phyloP scores from a whole-genome alignment of 2,329 filamentous ascomycete genomes.

The Xylariaceae sp. region DNA sequence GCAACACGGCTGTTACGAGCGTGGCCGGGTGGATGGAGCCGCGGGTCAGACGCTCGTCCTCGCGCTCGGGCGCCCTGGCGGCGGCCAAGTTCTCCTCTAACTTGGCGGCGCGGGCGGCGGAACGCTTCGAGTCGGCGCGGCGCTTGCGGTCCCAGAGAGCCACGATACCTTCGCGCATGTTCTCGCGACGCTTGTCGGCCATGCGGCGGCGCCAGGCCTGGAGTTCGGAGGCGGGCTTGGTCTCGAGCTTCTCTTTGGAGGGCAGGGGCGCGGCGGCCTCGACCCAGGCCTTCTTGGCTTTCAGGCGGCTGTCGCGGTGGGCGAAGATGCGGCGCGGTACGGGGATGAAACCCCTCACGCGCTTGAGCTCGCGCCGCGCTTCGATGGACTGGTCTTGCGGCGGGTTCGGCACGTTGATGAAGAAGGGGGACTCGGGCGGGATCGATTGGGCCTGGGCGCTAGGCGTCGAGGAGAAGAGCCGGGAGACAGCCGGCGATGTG shows the following conservation, averaged over 20 bases:
- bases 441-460: conserved; percentile 45
- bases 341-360: conserved; percentile 73
- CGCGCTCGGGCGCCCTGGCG: conserved; percentile 60
- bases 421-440: conserved; percentile 81
- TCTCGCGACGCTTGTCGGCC: conserved; percentile 64
- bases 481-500: conserved; percentile 29
- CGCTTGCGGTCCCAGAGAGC: conserved; percentile 64
- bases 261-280: conserved; percentile 53
- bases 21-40: conserved; percentile 56
- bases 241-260: conserved; percentile 33
- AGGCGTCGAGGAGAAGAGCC: conserved; percentile 43
- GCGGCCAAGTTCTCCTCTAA: conserved; percentile 43
- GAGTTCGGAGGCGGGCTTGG: conserved; percentile 34
- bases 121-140: conserved; percentile 34
- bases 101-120: conserved; percentile 40
- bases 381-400: conserved; percentile 58
- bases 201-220: conserved; percentile 66
- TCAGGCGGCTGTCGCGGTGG: conserved; percentile 49
- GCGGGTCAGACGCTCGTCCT: conserved; percentile 72
- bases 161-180: conserved; percentile 65
- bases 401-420: conserved; percentile 73
- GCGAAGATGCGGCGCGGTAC: conserved; percentile 77
- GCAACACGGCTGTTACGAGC: conserved; percentile 46
- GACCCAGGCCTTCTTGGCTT: conserved; percentile 58
- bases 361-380: conserved; percentile 36